phyloP scores from a whole-genome alignment of 2,329 filamentous ascomycete species.

The Seiridium unicorne region DNA sequence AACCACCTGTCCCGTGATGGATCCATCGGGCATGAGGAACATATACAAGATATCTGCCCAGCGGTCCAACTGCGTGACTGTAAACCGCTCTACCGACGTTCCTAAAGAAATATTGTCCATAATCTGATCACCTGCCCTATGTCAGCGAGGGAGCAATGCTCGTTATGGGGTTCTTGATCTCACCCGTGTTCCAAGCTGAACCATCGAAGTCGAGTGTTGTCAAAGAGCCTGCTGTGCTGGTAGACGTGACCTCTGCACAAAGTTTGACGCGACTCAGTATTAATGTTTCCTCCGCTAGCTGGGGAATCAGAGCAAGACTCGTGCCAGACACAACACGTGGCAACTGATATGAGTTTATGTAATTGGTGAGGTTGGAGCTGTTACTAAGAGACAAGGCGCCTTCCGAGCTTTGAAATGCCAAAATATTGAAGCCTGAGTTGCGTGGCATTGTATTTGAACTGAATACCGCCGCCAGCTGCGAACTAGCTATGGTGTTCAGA shows the following conservation, averaged over 20 bases:
- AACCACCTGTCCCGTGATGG: not conserved
- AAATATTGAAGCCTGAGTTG: not conserved
- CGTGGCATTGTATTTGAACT: not conserved
- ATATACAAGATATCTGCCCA: not conserved
- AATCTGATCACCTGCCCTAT: not conserved
- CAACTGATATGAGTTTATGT: not conserved
- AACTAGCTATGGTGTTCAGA: not conserved
- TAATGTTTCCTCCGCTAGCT: not conserved
- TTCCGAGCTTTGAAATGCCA: not conserved
- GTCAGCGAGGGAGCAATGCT: not conserved
- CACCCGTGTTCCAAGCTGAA: not conserved
- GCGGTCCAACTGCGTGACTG: not conserved
- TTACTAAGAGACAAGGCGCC: not conserved
- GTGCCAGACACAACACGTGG: not conserved
- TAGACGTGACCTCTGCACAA: not conserved
- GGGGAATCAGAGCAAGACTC: not conserved
- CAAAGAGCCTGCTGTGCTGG: not conserved
- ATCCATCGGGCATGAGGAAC: not conserved
- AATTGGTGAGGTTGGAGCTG: not conserved
- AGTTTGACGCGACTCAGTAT: not conserved
- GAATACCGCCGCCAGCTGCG: not conserved
- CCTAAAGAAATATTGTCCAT: not conserved
- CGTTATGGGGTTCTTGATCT: not conserved
- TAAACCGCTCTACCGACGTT: not conserved
- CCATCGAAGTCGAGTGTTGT: not conserved